Conservation (phyloP, 257 asterid species). For the Capsicum chinense region DNA sequence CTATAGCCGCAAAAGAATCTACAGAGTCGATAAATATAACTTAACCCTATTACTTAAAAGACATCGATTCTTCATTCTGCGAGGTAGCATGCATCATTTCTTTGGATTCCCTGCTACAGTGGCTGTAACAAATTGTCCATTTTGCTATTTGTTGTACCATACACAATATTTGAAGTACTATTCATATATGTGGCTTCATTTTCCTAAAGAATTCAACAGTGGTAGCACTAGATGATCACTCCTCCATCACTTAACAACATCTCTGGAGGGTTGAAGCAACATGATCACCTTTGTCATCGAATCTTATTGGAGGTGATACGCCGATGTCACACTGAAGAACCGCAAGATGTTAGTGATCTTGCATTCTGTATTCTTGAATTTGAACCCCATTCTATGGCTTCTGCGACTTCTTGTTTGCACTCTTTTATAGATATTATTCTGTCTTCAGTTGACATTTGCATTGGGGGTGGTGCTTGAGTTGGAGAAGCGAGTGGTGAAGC, state of each 20-base stretch:
- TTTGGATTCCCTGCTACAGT: not conserved
- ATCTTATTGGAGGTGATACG: not conserved
- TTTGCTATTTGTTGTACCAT: not conserved
- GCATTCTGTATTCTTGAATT: conserved; percentile 49
- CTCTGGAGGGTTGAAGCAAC: conserved; percentile 21
- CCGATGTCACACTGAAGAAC: conserved; percentile 31
- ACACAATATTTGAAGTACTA: not conserved
- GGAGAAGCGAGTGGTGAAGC: conserved; percentile 35
- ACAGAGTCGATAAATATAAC: not conserved
- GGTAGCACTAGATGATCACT: conserved; percentile 8
- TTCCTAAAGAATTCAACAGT: conserved; percentile 15
- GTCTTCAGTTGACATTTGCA: not conserved
- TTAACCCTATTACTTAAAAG: not conserved
- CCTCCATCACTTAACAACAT: conserved; percentile 1
- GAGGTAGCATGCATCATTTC: not conserved
- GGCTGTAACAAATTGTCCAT: not conserved
- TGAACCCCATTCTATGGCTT: conserved; percentile 90
- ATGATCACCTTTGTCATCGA: not conserved
- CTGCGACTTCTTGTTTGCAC: conserved; percentile 68
- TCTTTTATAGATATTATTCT: conserved; percentile 38
- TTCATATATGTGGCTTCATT: not conserved
- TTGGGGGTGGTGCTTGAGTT: conserved; percentile 28
- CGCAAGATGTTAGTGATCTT: conserved; percentile 30
- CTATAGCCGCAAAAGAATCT: not conserved
- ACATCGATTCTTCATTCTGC: conserved; percentile 24